Percentiles rank a stretch among this genome's conserved stretches.
Conservation (phyloP, 2,329 filamentous ascomycete species). For the Penicillium expansum region DNA sequence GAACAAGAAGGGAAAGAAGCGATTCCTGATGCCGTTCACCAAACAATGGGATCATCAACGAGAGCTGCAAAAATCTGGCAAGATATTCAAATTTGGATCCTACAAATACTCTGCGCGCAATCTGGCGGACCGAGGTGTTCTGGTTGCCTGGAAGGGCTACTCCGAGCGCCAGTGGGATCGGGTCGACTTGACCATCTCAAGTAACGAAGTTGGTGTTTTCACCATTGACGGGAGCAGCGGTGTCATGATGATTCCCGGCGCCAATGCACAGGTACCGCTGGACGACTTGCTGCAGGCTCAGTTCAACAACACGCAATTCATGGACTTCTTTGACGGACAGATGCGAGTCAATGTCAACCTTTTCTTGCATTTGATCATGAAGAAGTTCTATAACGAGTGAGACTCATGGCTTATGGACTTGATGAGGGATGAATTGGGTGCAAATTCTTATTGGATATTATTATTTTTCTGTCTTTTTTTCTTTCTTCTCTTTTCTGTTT, state of each 20-base stretch:
- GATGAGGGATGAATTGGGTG: slow-evolving; percentile 22
- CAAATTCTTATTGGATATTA: slow-evolving; percentile 22
- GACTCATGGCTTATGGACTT: slow-evolving; percentile 19
- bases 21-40: slow-evolving; percentile 92
- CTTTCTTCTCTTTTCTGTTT: slow-evolving; percentile 9
- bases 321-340: slow-evolving; percentile 86
- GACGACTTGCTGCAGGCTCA: slow-evolving; percentile 95
- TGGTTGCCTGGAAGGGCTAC: slow-evolving; percentile 87
- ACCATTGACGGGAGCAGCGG: slow-evolving; percentile 86
- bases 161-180: slow-evolving; percentile 81
- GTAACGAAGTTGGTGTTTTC: slow-evolving; percentile 92
- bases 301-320: slow-evolving; percentile 94
- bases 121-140: slow-evolving; percentile 86
- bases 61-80: slow-evolving; percentile 86
- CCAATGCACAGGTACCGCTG: slow-evolving; percentile 81
- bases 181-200: slow-evolving; percentile 90
- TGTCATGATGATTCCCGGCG: slow-evolving; percentile 93
- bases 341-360: slow-evolving; percentile 94
- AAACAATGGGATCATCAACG: slow-evolving; percentile 99
- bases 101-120: slow-evolving; percentile 94
- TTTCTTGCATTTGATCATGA: slow-evolving; percentile 93
- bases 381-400: slow-evolving; percentile 82
- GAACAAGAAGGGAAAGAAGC: slow-evolving; percentile 93
- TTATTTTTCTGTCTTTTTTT: slow-evolving; percentile 15
- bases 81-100: slow-evolving; percentile 94